Conservation (phyloP, 108 stramenopile species). For the Aurantiochytrium sp. region DNA sequence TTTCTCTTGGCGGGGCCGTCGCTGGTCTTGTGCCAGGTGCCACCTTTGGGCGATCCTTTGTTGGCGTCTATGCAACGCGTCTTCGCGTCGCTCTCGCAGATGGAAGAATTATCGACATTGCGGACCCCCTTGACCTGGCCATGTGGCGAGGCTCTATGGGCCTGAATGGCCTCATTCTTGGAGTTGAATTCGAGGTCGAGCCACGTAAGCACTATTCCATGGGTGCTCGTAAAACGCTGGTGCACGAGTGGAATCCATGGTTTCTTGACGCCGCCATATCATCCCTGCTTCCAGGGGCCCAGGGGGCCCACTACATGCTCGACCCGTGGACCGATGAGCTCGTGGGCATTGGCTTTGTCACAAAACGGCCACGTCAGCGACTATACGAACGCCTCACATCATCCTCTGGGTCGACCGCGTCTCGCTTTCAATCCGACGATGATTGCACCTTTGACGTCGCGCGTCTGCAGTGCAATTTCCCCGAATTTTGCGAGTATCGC, state of each 20-base stretch:
- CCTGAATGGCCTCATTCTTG: not conserved
- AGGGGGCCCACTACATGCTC: not conserved
- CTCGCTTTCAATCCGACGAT: not conserved
- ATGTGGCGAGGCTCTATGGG: constrained; percentile 10
- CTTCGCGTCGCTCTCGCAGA: constrained; percentile 6
- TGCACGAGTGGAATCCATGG: constrained; percentile 14
- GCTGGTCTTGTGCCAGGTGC: not conserved
- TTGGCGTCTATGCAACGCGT: not conserved
- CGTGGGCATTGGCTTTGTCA: not conserved
- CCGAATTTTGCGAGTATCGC: not conserved
- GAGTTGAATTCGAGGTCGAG: not conserved
- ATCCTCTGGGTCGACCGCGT: not conserved
- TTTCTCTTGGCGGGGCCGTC: not conserved
- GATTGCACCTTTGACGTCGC: not conserved
- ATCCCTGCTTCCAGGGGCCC: not conserved
- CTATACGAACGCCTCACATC: not conserved
- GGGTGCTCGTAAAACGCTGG: not conserved
- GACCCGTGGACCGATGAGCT: constrained; percentile 14
- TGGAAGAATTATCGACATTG: not conserved
- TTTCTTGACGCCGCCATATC: not conserved
- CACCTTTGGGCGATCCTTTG: not conserved
- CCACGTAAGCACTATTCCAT: not conserved
- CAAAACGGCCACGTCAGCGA: not conserved
- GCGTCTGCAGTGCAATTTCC: not conserved
- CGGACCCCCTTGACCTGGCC: not conserved